Conservation (phyloP, 1,284 basidiomycete species). For the Boletus smithii region DNA sequence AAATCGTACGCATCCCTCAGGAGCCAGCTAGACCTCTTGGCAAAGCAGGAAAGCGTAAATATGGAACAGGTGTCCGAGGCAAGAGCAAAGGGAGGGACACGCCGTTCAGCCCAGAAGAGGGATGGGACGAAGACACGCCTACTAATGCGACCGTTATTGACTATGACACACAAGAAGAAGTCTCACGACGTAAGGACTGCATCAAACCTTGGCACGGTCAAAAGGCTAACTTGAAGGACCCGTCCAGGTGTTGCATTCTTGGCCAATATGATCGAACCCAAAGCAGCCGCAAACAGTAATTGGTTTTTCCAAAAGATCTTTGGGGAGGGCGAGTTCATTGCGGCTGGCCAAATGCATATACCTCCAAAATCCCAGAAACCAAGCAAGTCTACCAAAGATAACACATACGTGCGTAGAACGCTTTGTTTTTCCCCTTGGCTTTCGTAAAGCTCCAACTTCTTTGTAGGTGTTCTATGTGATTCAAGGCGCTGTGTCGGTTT, state of each 20-base stretch:
- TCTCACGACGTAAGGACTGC: conserved; percentile 61
- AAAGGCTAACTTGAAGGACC: conserved; percentile 1
- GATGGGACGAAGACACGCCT: conserved; percentile 83
- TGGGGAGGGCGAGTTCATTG: conserved; percentile 88
- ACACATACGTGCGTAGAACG: conserved; percentile 77
- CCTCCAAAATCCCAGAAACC: conserved; percentile 80
- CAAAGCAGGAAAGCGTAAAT: conserved; percentile 41
- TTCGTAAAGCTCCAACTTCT: background rate
- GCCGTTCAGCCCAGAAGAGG: conserved; percentile 65
- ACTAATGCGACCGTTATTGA: conserved; percentile 69
- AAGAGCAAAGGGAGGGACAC: conserved; percentile 44
- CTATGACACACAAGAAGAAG: conserved; percentile 58
- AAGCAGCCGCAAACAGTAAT: conserved; percentile 53
- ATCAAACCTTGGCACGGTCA: background rate
- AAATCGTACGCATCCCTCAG: conserved; percentile 77
- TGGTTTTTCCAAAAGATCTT: conserved; percentile 96
- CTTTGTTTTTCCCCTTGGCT: background rate
- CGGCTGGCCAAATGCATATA: conserved; percentile 83
- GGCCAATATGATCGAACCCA: conserved; percentile 59
- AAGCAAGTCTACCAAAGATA: conserved; percentile 87
- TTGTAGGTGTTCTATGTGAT: conserved; percentile 83
- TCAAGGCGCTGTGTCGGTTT: conserved; percentile 84
- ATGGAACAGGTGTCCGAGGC: conserved; percentile 34
- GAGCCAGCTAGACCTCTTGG: conserved; percentile 58
- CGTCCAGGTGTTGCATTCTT: conserved; percentile 71